Percentiles rank a stretch among this genome's conserved stretches.
Evolutionary conservation across 1,284 basidiomycete species (phyloP).

Genomic region (Pseudomicrostroma phylloplanum): DNA sequence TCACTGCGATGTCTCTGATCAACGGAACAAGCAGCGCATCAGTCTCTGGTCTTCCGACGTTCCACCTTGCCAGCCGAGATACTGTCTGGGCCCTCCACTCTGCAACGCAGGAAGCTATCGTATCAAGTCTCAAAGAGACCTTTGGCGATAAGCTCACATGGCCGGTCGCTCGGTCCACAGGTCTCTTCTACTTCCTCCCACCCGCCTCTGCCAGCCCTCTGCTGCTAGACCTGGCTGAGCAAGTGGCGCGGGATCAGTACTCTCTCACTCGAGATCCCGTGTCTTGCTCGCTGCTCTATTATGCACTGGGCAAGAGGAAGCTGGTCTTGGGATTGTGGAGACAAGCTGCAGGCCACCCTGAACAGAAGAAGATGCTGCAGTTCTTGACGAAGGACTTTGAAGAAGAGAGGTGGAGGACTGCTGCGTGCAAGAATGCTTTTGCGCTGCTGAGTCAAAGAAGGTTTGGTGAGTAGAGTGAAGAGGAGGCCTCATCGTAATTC

Average conservation of each 20-base stretch:
- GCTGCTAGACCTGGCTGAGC: conserved; percentile 65
- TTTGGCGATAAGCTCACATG: conserved; percentile 78
- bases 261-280: conserved; percentile 76
- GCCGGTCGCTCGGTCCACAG: conserved; percentile 76
- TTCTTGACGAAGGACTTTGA: conserved; percentile 89
- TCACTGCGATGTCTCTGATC: too few relatives aligned
- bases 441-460: conserved; percentile 64
- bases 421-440: conserved; percentile 93
- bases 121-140: conserved; percentile 65
- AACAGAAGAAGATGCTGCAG: conserved; percentile 81
- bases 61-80: conserved; percentile 70
- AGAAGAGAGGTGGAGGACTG: conserved; percentile 77
- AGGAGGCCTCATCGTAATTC: not conserved
- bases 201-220: conserved; percentile 55
- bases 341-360: conserved; percentile 87
- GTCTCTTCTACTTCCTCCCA: conserved; percentile 80
- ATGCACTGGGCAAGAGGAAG: conserved; percentile 83
- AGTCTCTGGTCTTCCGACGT: not conserved
- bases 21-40: too few relatives aligned
- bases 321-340: conserved; percentile 91
- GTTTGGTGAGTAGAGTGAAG: conserved; percentile 22
- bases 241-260: conserved; percentile 86
- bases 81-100: conserved; percentile 94
- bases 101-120: conserved; percentile 76
- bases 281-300: conserved; percentile 83